phyloP scores from a whole-genome alignment of 257 asterid species.

The Galeopsis tetrahit region DNA sequence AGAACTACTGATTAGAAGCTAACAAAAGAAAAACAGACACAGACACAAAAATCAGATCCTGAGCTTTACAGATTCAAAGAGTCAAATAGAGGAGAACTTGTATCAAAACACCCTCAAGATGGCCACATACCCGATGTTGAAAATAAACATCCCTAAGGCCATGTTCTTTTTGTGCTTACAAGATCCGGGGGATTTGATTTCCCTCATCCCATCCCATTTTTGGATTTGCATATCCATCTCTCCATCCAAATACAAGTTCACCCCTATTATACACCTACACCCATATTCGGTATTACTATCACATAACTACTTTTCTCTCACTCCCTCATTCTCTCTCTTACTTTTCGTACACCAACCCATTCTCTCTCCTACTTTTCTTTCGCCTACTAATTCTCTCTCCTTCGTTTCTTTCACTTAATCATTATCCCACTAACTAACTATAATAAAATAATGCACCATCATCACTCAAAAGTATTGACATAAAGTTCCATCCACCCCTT shows the following conservation, averaged over 20 bases:
- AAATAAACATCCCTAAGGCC: not conserved
- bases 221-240: not conserved
- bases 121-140: not conserved
- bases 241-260: not conserved
- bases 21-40: not conserved
- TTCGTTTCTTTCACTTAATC: too few relatives aligned
- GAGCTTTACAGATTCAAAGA: not conserved
- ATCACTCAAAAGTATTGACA: too few relatives aligned
- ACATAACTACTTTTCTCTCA: too few relatives aligned
- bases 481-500: too few relatives aligned
- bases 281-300: too few relatives aligned
- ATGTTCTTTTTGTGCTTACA: not conserved
- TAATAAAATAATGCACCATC: too few relatives aligned
- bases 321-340: too few relatives aligned
- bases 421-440: too few relatives aligned
- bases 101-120: slow-evolving; percentile 1
- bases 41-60: not conserved
- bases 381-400: too few relatives aligned
- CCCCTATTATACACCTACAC: too few relatives aligned
- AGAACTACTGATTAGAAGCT: slow-evolving; percentile 19
- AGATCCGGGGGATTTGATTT: not conserved
- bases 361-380: too few relatives aligned
- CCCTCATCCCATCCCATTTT: not conserved
- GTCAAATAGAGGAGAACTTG: not conserved
- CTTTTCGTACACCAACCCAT: too few relatives aligned